Percentiles rank a stretch among this genome's conserved stretches.
Conservation (phyloP, 1,284 basidiomycete species). For the Vanrija humicola region DNA sequence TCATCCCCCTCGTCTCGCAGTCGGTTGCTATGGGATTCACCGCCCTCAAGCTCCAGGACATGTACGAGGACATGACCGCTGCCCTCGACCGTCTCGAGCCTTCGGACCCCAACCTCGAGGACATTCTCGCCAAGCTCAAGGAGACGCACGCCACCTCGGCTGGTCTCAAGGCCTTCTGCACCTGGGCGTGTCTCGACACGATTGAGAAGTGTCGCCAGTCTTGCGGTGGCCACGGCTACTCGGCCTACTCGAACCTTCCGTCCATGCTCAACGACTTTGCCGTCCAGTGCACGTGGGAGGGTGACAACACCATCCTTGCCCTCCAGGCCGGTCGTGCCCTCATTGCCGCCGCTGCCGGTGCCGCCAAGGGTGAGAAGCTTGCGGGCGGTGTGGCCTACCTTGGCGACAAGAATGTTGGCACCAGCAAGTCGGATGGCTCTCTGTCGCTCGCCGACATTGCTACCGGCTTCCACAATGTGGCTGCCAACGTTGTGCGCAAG, state of each 20-base stretch:
- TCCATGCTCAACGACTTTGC: conserved; percentile 56
- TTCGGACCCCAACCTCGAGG: conserved; percentile 46
- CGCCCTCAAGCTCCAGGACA: conserved; percentile 48
- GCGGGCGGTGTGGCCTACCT: conserved; percentile 54
- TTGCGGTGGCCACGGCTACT: conserved; percentile 59
- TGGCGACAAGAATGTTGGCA: conserved; percentile 46
- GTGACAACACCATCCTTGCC: conserved; percentile 56
- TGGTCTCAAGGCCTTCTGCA: conserved; percentile 60
- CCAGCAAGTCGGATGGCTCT: conserved; percentile 50
- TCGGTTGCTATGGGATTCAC: conserved; percentile 58
- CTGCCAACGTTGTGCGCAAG: conserved; percentile 56
- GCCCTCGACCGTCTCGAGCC: conserved; percentile 56
- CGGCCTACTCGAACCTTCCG: conserved; percentile 56
- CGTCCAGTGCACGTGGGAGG: conserved; percentile 57
- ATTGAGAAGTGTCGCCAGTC: conserved; percentile 57
- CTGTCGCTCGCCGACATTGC: conserved; percentile 53
- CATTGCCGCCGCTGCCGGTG: conserved; percentile 52
- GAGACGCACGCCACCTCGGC: conserved; percentile 58
- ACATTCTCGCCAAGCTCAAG: conserved; percentile 54
- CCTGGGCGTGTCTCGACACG: conserved; percentile 56
- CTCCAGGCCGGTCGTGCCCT: conserved; percentile 56
- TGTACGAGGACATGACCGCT: conserved; percentile 51
- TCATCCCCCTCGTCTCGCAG: conserved; percentile 57
- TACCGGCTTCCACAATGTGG: conserved; percentile 53
- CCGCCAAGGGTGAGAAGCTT: conserved; percentile 52